Percentiles rank a stretch among this genome's conserved stretches.
Evolutionary conservation across 2,329 filamentous ascomycete species (phyloP).

Genomic region (Talaromyces sp.): DNA sequence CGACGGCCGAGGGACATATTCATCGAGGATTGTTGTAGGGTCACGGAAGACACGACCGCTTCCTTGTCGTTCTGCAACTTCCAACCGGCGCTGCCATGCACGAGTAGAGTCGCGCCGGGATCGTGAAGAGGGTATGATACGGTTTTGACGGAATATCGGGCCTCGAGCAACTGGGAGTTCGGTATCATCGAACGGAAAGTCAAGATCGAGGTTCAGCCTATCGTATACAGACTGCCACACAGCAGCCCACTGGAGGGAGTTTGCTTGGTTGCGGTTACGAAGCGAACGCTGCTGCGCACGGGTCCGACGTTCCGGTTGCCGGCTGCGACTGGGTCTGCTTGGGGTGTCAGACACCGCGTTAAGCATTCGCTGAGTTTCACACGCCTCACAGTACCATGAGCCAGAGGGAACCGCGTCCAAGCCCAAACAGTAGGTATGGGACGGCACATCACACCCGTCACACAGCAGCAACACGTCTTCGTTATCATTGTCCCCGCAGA

Average conservation of each 20-base stretch:
- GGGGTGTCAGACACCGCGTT: slow-evolving; percentile 33
- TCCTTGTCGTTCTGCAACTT: slow-evolving; percentile 74
- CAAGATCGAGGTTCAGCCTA: slow-evolving; percentile 68
- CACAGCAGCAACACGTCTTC: slow-evolving; percentile 84
- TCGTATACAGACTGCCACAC: slow-evolving; percentile 92
- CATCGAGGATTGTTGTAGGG: slow-evolving; percentile 58
- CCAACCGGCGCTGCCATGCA: slow-evolving; percentile 78
- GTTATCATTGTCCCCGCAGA: slow-evolving; percentile 76
- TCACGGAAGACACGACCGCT: slow-evolving; percentile 67
- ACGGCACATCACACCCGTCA: slow-evolving; percentile 82
- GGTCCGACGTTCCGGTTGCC: slow-evolving; percentile 46
- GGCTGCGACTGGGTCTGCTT: slow-evolving; percentile 25
- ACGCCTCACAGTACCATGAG: slow-evolving; percentile 89
- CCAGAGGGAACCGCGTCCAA: slow-evolving; percentile 70
- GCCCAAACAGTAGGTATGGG: slow-evolving; percentile 88
- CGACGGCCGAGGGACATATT: slow-evolving; percentile 38
- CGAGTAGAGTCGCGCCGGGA: slow-evolving; percentile 50
- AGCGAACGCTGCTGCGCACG: slow-evolving; percentile 40
- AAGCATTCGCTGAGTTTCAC: slow-evolving; percentile 47
- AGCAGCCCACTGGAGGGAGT: slow-evolving; percentile 61
- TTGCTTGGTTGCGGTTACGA: slow-evolving; percentile 35
- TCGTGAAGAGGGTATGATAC: slow-evolving; percentile 34
- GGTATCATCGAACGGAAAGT: slow-evolving; percentile 79
- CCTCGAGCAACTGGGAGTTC: slow-evolving; percentile 39
- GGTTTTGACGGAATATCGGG: background rate